phyloP scores from a whole-genome alignment of 441 rosid species.

The Erodium chrysanthum region DNA sequence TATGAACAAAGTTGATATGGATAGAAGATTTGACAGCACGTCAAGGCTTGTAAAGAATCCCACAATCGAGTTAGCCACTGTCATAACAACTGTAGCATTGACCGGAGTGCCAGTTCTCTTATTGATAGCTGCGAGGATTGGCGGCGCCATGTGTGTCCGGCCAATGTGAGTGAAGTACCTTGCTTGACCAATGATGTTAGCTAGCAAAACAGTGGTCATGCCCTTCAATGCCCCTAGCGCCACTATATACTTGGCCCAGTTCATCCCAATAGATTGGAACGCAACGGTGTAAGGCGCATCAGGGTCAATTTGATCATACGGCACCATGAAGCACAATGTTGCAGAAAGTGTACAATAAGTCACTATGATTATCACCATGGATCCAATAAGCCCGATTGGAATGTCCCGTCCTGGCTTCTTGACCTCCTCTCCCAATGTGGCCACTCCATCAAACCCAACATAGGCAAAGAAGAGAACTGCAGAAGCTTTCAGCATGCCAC shows the following conservation, averaged over 20 bases:
- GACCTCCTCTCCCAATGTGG: conserved; percentile 66
- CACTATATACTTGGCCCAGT: conserved; percentile 63
- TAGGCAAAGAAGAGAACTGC: conserved; percentile 63
- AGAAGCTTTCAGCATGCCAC: conserved; percentile 55
- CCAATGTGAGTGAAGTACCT: conserved; percentile 69
- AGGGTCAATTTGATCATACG: conserved; percentile 36
- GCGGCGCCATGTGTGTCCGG: conserved; percentile 71
- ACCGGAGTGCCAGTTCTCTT: conserved; percentile 60
- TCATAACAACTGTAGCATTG: conserved; percentile 49
- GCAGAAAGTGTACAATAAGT: conserved; percentile 47
- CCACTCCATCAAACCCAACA: conserved; percentile 61
- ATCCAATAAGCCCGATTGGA: conserved; percentile 69
- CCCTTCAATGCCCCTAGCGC: conserved; percentile 69
- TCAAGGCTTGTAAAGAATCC: conserved; percentile 66
- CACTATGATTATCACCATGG: conserved; percentile 34
- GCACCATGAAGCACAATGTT: conserved; percentile 48
- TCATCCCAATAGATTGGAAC: conserved; percentile 50
- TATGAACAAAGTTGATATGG: conserved; percentile 55
- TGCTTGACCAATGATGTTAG: conserved; percentile 48
- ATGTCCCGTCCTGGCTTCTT: conserved; percentile 65
- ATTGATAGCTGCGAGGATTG: conserved; percentile 43
- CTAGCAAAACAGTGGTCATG: conserved; percentile 64
- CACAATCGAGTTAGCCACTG: conserved; percentile 37
- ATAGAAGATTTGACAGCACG: conserved; percentile 54
- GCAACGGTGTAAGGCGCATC: conserved; percentile 68